These are phyloP conservation scores for Tetrapisispora iriomotensis DNA, from an alignment of 805 yeast genomes.

Conservation along the genomic window DNA sequence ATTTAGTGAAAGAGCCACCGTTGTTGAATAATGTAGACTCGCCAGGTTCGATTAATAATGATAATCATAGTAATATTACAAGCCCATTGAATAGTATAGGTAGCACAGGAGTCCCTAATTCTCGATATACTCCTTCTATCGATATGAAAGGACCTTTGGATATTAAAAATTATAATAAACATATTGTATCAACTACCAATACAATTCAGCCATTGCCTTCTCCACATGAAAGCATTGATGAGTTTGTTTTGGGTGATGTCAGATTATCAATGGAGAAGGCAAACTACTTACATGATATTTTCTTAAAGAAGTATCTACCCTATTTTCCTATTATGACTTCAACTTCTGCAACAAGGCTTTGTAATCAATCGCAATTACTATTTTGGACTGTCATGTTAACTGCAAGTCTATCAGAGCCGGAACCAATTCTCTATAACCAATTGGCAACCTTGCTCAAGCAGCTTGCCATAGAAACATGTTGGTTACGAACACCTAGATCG, in stretches of 20 bases:
- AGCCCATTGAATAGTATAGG: background rate
- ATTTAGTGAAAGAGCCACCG: constrained; percentile 37
- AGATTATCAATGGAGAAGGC: constrained; percentile 58
- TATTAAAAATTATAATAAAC: constrained; percentile 2
- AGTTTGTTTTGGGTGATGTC: constrained; percentile 71
- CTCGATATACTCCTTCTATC: background rate
- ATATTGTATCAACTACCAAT: constrained; percentile 22
- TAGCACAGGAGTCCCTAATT: background rate
- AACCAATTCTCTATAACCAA: constrained; percentile 68
- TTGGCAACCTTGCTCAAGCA: constrained; percentile 73
- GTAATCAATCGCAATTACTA: constrained; percentile 70
- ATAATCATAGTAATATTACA: background rate
- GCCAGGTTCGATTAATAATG: constrained; percentile 3
- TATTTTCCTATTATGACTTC: constrained; percentile 72
- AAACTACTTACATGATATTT: constrained; percentile 57
- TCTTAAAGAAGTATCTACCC: constrained; percentile 59
- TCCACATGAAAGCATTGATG: constrained; percentile 35
- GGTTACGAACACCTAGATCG: constrained; percentile 88
- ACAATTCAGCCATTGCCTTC: constrained; percentile 24
- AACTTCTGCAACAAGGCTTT: constrained; percentile 60
- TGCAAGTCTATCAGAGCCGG: constrained; percentile 79
- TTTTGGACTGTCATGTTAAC: constrained; percentile 89
- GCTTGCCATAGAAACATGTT: constrained; percentile 82
- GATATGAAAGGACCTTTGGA: background rate
- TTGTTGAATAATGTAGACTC: constrained; percentile 24